Evolutionary conservation across 306 rosid genomes (phyloP), one percentile per base, ranked within the genome.

Genomic region (Vigna hirtella): DNA sequence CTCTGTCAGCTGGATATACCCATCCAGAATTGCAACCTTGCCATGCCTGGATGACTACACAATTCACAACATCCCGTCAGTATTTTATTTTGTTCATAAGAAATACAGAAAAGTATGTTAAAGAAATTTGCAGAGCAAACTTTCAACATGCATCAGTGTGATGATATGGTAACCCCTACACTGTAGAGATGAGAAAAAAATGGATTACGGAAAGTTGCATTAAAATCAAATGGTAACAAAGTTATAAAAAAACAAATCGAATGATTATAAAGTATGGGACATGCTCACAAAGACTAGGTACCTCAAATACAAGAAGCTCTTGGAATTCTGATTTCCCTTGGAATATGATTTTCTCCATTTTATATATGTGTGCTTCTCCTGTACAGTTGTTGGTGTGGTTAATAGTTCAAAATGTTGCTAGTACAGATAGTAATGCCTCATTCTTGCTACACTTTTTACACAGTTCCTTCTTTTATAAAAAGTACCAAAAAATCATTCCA

Each of bases 231-330:
- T 6, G 30, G 32, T 14, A 59, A 28, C 18, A 28, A 38, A 38
- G 17, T 9, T 64, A 9, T 24, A 67, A 24, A 67, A 22, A 67
- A 24, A 7, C 2, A 67, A 9, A 67, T 20, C 38, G 6, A 63
- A n/a, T 36, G 1, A 38, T 61, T 7, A 15, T 15, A 24, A 8
- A 34, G 14, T 32, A 32, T 32, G 47, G 24, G n/a, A 24, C 7
- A 15, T 69, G 73, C 32, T 12, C 5, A 55, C 13, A 55, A 12
- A 43, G 55, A 49, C 52, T 16, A 34, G n/a, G 40, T 58, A 83
- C 89, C 89, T 86, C 66, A 71, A 86, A 83, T 42, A 86, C 89
- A 13, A 83, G 67, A 66, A 86, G 58, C 53, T 83, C 83, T 62
- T 86, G 87, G 55, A 50, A 79, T 34, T 86, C 74, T 14, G 86